phyloP scores from a whole-genome alignment of 2,329 filamentous ascomycete genomes.

The Fusarium veterinarium region DNA sequence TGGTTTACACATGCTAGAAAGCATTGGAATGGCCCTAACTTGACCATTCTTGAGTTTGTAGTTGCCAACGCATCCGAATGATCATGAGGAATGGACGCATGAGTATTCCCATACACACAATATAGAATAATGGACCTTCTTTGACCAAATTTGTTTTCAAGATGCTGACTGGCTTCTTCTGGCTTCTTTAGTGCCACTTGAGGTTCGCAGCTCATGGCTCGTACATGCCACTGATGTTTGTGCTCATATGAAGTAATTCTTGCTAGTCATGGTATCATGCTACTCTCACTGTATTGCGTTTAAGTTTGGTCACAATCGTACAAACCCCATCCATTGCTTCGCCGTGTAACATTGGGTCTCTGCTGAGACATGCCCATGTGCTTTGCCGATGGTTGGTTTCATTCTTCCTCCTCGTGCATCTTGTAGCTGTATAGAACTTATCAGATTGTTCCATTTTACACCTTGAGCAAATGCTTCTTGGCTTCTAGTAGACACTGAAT shows the following conservation, averaged over 20 bases:
- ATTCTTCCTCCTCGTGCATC: background rate
- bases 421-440: background rate
- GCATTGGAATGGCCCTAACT: slow-evolving; percentile 39
- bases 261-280: too few species aligned
- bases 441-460: background rate
- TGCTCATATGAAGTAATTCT: too few species aligned
- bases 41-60: slow-evolving; percentile 42
- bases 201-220: background rate
- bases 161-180: too few species aligned
- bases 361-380: accelerated
- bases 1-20: slow-evolving; percentile 38
- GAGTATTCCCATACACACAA: background rate
- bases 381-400: accelerated
- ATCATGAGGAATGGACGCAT: accelerated
- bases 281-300: background rate
- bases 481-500: too few species aligned
- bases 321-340: accelerated
- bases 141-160: background rate
- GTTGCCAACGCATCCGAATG: slow-evolving; percentile 24
- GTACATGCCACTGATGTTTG: accelerated
- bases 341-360: accelerated
- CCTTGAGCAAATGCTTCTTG: background rate
- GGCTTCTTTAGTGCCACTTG: accelerated
- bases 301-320: too few species aligned
- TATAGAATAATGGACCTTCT: background rate